These are phyloP conservation scores for Irpex sp. DNA, from an alignment of 1,284 basidiomycete species.

Conservation along the genomic window DNA sequence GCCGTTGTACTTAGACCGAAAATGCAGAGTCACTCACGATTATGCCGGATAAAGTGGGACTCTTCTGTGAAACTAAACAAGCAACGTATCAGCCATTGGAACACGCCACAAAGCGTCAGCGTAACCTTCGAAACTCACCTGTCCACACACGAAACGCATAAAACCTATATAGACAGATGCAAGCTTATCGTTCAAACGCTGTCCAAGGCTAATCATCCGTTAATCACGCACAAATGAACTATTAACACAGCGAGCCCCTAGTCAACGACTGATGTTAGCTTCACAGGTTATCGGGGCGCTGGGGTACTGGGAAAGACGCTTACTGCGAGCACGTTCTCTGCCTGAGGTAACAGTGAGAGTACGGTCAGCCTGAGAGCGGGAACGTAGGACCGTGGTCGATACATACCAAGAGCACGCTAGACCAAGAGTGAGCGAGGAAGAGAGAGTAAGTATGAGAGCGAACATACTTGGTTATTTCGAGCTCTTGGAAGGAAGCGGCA, in stretches of 20 bases:
- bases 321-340: constrained; percentile 33
- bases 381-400: neutral
- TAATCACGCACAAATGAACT: constrained; percentile 29
- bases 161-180: constrained; percentile 22
- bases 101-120: neutral
- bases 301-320: constrained; percentile 9
- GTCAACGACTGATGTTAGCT: neutral
- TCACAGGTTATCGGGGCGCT: neutral
- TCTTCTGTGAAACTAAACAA: neutral
- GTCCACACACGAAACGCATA: constrained; percentile 31
- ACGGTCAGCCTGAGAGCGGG: neutral
- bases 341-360: constrained; percentile 19
- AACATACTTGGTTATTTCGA: constrained; percentile 34
- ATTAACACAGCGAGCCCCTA: constrained; percentile 30
- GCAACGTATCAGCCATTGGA: neutral
- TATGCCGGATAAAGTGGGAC: neutral
- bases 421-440: constrained; percentile 1
- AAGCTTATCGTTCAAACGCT: neutral
- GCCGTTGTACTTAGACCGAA: no score
- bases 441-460: no score
- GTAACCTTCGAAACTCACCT: constrained; percentile 15
- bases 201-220: neutral
- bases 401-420: constrained; percentile 37
- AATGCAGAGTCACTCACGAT: neutral
- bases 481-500: constrained; percentile 24